Evolutionary conservation across 73 alveolate genomes (phyloP).

Genomic region (Paramecium caudatum): DNA sequence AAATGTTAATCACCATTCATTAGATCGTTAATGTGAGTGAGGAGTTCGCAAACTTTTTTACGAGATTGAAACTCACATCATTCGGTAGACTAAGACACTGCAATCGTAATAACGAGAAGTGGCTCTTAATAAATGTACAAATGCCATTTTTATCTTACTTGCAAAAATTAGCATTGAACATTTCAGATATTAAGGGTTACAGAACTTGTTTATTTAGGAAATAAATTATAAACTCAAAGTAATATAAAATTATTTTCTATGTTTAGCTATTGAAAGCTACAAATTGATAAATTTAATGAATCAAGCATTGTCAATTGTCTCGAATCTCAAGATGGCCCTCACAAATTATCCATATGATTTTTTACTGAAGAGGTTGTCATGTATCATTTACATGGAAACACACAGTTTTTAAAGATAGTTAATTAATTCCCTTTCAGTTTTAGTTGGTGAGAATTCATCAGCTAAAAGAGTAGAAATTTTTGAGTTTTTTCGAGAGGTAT

Average conservation of each 20-base stretch:
- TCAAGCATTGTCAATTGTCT: conserved; percentile 26
- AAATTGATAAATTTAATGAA: conserved; percentile 43
- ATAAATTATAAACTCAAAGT: conserved; percentile 39
- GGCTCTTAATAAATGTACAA: neutral
- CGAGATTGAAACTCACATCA: too few relatives aligned
- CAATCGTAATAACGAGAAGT: conserved; percentile 7
- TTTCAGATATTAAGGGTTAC: conserved; percentile 48
- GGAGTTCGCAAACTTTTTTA: conserved; percentile 33
- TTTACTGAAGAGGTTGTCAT: conserved; percentile 17
- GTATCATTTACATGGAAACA: neutral
- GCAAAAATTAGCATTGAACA: conserved; percentile 44
- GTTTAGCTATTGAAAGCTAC: conserved; percentile 46
- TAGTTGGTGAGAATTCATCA: neutral
- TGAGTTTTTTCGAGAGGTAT: conserved; percentile 62
- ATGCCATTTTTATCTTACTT: conserved; percentile 46
- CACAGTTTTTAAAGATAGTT: conserved; percentile 32
- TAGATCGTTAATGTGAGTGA: conserved; percentile 19
- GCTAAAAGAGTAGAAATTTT: conserved; percentile 39
- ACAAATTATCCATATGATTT: conserved; percentile 58
- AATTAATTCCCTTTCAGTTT: conserved; percentile 43
- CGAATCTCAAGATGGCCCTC: conserved; percentile 21
- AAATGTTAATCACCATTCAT: conserved; percentile 51
- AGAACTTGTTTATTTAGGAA: conserved; percentile 16
- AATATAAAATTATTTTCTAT: neutral
- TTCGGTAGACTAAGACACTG: neutral